A percentile compares a stretch with the other conserved stretches of the same genome.
phyloP scores from a whole-genome alignment of 768 basidiomycete genomes.

The Rhizopogon sp. region DNA sequence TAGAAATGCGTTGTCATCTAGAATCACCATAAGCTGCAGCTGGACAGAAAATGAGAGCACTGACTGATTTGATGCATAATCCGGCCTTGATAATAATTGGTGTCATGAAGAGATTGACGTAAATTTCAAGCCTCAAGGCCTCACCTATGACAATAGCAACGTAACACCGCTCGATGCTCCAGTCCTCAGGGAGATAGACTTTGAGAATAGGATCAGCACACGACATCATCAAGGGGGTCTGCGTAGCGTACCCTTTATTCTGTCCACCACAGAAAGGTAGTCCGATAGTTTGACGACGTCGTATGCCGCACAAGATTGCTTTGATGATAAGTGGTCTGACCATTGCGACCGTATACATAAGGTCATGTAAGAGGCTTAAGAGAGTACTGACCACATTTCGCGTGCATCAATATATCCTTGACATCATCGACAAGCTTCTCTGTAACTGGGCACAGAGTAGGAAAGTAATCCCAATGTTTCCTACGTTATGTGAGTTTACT shows the following conservation, averaged over 20 bases:
- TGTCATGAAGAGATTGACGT: neutral
- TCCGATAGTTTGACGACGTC: slow-evolving; percentile 14
- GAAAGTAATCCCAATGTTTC: slow-evolving; percentile 30
- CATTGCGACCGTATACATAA: neutral
- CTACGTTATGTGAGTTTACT: slow-evolving; percentile 12
- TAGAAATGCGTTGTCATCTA: slow-evolving; percentile 31
- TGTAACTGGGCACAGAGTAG: slow-evolving; percentile 6
- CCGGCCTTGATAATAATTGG: slow-evolving; percentile 18
- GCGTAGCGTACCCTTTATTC: slow-evolving; percentile 16
- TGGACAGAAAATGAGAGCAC: neutral
- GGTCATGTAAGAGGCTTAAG: neutral
- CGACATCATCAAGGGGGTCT: neutral
- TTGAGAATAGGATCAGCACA: neutral
- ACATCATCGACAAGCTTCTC: neutral
- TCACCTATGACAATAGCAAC: slow-evolving; percentile 18
- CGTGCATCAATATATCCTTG: neutral
- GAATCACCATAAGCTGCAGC: neutral
- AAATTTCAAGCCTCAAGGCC: neutral
- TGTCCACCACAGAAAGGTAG: slow-evolving; percentile 20
- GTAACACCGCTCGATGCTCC: slow-evolving; percentile 9
- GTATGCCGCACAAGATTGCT: slow-evolving; percentile 19
- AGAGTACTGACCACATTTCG: slow-evolving; percentile 1
- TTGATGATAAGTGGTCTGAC: slow-evolving; percentile 24
- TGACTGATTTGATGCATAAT: slow-evolving; percentile 26
- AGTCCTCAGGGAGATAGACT: neutral